Percentiles rank a stretch among this genome's conserved stretches.
Evolutionary conservation across 352 stramenopile genomes (phyloP).

Genomic region (Pythium sp.): DNA sequence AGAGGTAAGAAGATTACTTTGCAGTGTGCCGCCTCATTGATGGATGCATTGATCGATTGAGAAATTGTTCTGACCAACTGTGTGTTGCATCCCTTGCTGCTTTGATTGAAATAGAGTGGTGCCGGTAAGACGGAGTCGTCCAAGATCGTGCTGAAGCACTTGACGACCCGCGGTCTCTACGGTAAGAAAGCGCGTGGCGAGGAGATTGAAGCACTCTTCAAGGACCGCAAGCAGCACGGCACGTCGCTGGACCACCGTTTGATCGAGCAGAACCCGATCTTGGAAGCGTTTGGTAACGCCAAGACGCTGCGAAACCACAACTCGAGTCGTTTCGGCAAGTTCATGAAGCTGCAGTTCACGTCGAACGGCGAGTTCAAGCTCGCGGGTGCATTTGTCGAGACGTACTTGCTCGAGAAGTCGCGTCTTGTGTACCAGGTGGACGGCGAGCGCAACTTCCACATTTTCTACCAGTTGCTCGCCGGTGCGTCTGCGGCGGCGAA

Average conservation of each 20-base stretch:
- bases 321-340: constrained; percentile 94
- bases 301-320: constrained; percentile 95
- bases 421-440: constrained; percentile 87
- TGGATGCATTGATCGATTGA: neutral
- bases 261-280: constrained; percentile 92
- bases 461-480: constrained; percentile 92
- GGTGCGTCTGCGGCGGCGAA: constrained; percentile 53
- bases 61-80: neutral
- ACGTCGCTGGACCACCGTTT: constrained; percentile 77
- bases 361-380: constrained; percentile 80
- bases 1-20: constrained; percentile 26
- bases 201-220: constrained; percentile 64
- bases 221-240: constrained; percentile 47
- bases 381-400: constrained; percentile 84
- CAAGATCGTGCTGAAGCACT: constrained; percentile 88
- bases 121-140: constrained; percentile 90
- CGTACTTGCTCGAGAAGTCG: constrained; percentile 87
- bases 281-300: constrained; percentile 95
- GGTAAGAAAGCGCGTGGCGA: constrained; percentile 75
- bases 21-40: neutral
- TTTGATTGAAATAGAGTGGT: constrained; percentile 38
- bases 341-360: constrained; percentile 95
- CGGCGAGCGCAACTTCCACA: constrained; percentile 94
- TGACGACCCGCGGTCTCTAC: constrained; percentile 85
- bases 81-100: neutral